phyloP scores from a whole-genome alignment of 768 basidiomycete genomes.

The Cyathus striatus region DNA sequence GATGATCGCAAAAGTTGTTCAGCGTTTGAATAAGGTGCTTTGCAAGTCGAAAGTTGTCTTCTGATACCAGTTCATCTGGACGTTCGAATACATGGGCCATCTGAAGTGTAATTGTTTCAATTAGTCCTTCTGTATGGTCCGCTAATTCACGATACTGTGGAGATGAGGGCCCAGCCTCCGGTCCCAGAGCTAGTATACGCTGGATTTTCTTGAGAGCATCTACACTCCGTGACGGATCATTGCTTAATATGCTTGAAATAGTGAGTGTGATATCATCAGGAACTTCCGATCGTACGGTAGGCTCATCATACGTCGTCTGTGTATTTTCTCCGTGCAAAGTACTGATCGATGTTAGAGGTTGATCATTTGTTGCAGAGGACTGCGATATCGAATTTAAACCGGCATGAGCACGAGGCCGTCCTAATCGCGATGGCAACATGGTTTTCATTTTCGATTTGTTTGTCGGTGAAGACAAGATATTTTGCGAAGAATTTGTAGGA shows the following conservation, averaged over 20 bases:
- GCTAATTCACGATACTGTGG: conserved; percentile 74
- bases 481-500: conserved; percentile 11
- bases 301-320: conserved; percentile 23
- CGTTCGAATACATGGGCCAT: conserved; percentile 91
- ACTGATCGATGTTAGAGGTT: background rate
- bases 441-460: conserved; percentile 55
- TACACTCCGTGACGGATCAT: conserved; percentile 80
- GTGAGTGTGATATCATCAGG: conserved; percentile 68
- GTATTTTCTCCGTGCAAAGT: background rate
- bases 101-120: conserved; percentile 87
- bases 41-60: conserved; percentile 86
- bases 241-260: conserved; percentile 87
- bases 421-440: conserved; percentile 71
- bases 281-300: conserved; percentile 23
- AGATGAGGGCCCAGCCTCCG: conserved; percentile 66
- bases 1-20: conserved; percentile 90
- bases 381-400: conserved; percentile 28
- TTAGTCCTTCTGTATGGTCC: conserved; percentile 75
- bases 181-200: conserved; percentile 71
- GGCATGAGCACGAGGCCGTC: conserved; percentile 51
- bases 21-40: conserved; percentile 97
- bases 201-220: conserved; percentile 94
- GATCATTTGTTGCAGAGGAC: conserved; percentile 6
- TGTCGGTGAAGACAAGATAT: conserved; percentile 31
- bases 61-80: conserved; percentile 64